Conservation (phyloP, 352 stramenopile genomes). For the Lagenidium sp. region DNA sequence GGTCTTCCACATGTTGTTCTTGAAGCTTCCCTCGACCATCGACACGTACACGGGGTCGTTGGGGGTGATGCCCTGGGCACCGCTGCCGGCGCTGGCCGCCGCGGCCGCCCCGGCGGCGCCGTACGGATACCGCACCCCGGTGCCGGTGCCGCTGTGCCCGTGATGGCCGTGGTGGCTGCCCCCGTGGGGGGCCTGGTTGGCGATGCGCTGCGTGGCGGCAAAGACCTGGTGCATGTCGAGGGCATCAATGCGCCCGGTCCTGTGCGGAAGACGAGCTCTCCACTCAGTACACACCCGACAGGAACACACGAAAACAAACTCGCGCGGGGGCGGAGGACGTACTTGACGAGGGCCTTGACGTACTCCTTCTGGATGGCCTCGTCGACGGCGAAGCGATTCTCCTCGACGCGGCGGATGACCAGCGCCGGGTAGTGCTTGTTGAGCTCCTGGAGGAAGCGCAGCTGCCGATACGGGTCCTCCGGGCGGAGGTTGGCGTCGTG, state of each 20-base stretch:
- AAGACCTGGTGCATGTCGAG: slow-evolving; percentile 62
- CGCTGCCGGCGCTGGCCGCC: slow-evolving; percentile 13
- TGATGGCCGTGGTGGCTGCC: slow-evolving; percentile 4
- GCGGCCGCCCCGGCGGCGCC: slow-evolving; percentile 11
- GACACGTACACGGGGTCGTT: slow-evolving; percentile 83
- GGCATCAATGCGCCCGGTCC: slow-evolving; percentile 70
- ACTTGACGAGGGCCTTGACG: slow-evolving; percentile 86
- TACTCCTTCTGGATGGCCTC: slow-evolving; percentile 83
- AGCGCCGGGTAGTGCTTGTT: slow-evolving; percentile 82
- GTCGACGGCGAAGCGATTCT: slow-evolving; percentile 74
- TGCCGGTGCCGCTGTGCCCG: not conserved
- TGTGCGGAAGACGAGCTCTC: too few species aligned
- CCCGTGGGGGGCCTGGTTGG: not conserved
- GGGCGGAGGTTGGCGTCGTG: slow-evolving; percentile 69
- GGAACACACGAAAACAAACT: too few species aligned
- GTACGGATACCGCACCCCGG: slow-evolving; percentile 3
- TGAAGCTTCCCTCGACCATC: slow-evolving; percentile 86
- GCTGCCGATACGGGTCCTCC: slow-evolving; percentile 63
- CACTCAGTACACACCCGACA: too few species aligned
- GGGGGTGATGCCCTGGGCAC: slow-evolving; percentile 45
- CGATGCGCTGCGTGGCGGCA: slow-evolving; percentile 20
- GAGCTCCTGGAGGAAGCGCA: slow-evolving; percentile 81
- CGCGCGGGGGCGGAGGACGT: too few species aligned
- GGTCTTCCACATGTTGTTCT: slow-evolving; percentile 87
- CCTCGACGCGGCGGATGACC: slow-evolving; percentile 77